phyloP scores from a whole-genome alignment of 768 basidiomycete genomes.

The Mycena latifolia region DNA sequence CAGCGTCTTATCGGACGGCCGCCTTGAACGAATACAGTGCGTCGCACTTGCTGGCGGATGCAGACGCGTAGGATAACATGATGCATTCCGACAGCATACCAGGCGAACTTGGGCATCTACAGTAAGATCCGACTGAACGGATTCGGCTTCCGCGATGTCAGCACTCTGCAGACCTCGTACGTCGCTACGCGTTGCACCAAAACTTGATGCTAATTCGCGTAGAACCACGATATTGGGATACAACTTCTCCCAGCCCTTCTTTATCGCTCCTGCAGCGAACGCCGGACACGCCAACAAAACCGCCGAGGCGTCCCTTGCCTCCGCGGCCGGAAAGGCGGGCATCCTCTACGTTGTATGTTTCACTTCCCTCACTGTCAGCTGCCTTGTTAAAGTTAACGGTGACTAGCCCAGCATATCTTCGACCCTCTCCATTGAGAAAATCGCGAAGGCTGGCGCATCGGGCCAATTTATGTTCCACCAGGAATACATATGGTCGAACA shows the following conservation, averaged over 20 bases:
- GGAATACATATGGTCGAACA: constrained; percentile 39
- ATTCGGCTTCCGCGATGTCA: constrained; percentile 40
- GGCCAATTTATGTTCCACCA: constrained; percentile 46
- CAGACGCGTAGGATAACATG: no score
- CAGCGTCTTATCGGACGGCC: constrained; percentile 40
- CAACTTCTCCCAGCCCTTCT: constrained; percentile 52
- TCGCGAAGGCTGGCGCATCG: constrained; percentile 37
- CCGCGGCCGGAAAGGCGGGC: constrained; percentile 54
- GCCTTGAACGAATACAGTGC: constrained; percentile 41
- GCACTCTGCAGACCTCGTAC: constrained; percentile 37
- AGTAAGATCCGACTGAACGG: constrained; percentile 39
- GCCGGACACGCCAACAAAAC: constrained; percentile 55
- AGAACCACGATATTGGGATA: constrained; percentile 43
- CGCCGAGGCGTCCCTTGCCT: constrained; percentile 59
- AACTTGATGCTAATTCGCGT: neutral
- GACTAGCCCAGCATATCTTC: constrained; percentile 43
- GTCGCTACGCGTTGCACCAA: constrained; percentile 2
- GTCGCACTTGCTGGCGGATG: neutral
- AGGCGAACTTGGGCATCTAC: constrained; percentile 43
- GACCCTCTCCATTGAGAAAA: constrained; percentile 42
- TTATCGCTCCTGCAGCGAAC: constrained; percentile 58
- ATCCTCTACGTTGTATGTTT: constrained; percentile 51
- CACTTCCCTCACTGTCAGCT: neutral
- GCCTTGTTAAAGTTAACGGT: neutral
- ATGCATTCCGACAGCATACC: constrained; percentile 31